Evolutionary conservation across 768 basidiomycete species (phyloP).

Genomic region (Boletus rubropictus): DNA sequence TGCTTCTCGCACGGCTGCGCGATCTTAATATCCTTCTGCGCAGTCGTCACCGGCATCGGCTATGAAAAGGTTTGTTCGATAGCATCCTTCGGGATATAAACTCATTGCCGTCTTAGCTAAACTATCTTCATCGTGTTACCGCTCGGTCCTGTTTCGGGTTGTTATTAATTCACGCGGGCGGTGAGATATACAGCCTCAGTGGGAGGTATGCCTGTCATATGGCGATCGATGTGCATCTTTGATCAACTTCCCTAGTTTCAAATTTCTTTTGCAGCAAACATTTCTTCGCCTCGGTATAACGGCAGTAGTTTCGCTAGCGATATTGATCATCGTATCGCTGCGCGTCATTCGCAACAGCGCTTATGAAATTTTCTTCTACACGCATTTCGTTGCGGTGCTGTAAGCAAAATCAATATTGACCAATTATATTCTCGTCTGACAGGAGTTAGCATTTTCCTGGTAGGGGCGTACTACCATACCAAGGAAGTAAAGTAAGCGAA

Average conservation of each 20-base stretch:
- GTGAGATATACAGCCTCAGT: constrained; percentile 1
- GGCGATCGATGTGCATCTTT: background rate
- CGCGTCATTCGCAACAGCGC: constrained; percentile 40
- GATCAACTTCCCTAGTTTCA: background rate
- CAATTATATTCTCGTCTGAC: constrained; percentile 1
- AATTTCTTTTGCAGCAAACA: background rate
- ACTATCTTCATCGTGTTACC: constrained; percentile 43
- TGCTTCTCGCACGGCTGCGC: too few species aligned
- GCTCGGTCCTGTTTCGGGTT: constrained; percentile 44
- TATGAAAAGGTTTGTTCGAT: constrained; percentile 22
- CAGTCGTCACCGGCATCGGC: constrained; percentile 27
- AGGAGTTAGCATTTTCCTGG: constrained; percentile 27
- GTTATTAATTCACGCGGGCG: constrained; percentile 43
- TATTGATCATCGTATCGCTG: constrained; percentile 44
- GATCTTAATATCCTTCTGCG: background rate
- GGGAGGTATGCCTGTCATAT: constrained; percentile 1
- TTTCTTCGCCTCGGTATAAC: constrained; percentile 33
- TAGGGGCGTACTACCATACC: constrained; percentile 40
- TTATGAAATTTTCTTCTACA: constrained; percentile 50
- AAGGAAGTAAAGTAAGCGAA: constrained; percentile 10
- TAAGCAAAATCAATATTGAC: constrained; percentile 21
- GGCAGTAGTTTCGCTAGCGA: constrained; percentile 35
- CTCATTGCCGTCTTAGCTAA: constrained; percentile 28
- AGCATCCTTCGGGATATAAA: background rate
- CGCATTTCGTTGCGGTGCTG: constrained; percentile 42